Evolutionary conservation across 176 grass and related monocot species (phyloP), one percentile per base, ranked within the genome.

Genomic region (Bothriochloa decipiens): DNA sequence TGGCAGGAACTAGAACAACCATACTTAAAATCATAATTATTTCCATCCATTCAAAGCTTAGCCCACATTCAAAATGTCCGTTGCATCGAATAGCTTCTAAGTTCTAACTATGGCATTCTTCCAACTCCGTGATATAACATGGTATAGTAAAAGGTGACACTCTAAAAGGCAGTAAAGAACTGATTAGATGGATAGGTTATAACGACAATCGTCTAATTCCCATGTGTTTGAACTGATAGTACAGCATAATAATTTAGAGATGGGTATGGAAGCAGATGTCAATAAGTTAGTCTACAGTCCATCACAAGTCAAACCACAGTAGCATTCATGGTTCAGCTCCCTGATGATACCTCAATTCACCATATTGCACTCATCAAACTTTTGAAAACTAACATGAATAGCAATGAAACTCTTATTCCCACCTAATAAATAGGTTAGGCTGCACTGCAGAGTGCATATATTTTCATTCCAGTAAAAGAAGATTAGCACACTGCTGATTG

Each of bases 271-370:
- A 65, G 75, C 43, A 62, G 18, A 60, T 47, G 45, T 22, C 52
- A 67, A 18, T 33, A 65, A 16, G 27, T 29, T 50, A 15, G 55
- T 63, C 39, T 22, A 4, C 5, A n/a, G n/a, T n/a, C 18, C 52
- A 57, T 6, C 22, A 22, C 79, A 78, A 72, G 29, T 49, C 80
- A 80, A 41, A 77, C 25, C 17, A 43, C 6, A 79, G 27, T 73
- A 13, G 47, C 25, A 74, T 43, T 67, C 49, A 52, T 57, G 52
- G 52, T 6, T 57, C 18, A 57, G 52, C 18, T 8, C 52, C 52
- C 6, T 0, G 3, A 46, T 46, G 15, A 23, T 6, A 72, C 60
- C 50, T 41, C 67, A 42, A 15, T 58, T 72, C 60, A 60, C 4
- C 37, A 62, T 45, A 72, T 16, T 72, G 67, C 7, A 17, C 37